Percentiles rank a stretch among this genome's conserved stretches.
These are phyloP conservation scores for Fusarium oxysporum DNA, from an alignment of 2,329 filamentous ascomycete genomes.

Conservation along the genomic window DNA sequence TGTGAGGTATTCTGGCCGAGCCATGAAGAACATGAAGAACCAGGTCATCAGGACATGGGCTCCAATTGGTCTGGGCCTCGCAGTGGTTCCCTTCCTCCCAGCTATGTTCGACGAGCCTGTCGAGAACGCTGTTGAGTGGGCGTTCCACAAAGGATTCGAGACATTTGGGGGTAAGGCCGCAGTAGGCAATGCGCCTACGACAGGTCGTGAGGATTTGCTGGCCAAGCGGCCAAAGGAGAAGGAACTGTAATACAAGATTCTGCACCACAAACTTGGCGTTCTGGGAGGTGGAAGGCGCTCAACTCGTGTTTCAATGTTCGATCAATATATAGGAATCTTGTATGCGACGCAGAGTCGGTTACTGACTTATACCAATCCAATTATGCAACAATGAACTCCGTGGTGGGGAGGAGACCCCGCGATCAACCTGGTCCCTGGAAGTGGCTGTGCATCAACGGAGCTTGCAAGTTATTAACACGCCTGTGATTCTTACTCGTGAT, in stretches of 20 bases:
- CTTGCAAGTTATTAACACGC: neutral
- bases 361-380: neutral
- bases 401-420: conserved; percentile 32
- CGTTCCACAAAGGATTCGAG: conserved; percentile 85
- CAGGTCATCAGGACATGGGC: conserved; percentile 82
- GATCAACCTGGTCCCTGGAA: conserved; percentile 19
- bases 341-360: neutral
- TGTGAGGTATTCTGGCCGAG: conserved; percentile 86
- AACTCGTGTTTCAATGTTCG: conserved; percentile 33
- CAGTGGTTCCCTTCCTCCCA: conserved; percentile 85
- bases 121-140: conserved; percentile 90
- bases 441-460: conserved; percentile 29
- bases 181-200: conserved; percentile 66
- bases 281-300: conserved; percentile 32
- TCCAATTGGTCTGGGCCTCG: conserved; percentile 85
- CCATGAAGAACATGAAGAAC: conserved; percentile 87
- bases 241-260: conserved; percentile 51
- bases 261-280: conserved; percentile 30
- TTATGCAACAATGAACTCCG: neutral
- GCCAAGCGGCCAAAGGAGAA: conserved; percentile 59
- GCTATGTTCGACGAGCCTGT: conserved; percentile 91
- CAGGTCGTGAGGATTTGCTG: conserved; percentile 60
- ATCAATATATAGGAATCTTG: neutral
- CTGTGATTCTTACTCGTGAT: conserved; percentile 1
- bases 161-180: conserved; percentile 72